Base-by-base conservation (phyloP, 2,329 filamentous ascomycete species). In the Fusarium euwallaceae region DNA sequence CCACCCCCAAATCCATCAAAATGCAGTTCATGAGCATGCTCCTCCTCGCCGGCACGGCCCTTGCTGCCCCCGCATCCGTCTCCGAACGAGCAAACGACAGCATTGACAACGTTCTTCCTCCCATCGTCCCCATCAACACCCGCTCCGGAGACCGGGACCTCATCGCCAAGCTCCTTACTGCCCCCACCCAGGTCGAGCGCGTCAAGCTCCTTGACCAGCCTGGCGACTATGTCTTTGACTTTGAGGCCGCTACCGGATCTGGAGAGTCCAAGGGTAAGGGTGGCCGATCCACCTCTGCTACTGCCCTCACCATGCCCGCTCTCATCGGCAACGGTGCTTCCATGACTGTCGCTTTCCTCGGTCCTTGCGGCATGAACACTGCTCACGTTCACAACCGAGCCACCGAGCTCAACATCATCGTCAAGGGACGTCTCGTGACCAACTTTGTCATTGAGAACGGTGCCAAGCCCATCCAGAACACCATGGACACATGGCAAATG, bases 361-460 rank as follows among this genome's bases (percentile, higher is more conserved):
- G 84, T 20, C 83, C 82, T 32, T 89, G 87, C 78, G 87, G 85
- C 66, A 86, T 89, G 79, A 88, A 87, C 80, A 88, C 85, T 6
- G 84, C 85, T 5, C 87, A 88, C 78, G 82, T 85, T 1, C 87
- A 88, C 77, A 85, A 84, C 61, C 85, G 87, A 45, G 83, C 83
- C 32, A 83, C 84, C n/a, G 86, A 88, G 80, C 82, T 88, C 70
- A 84, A 87, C 64, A 81, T 87, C 67, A 79, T 88, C 65, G 83
- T 85, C 64, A 75, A 85, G 74, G 87, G 86, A 27, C 80, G 80
- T 10, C 80, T 88, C 17, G 81, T 85, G 34, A 85, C 84, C 53
- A 83, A 86, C 70, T 86, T 87, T 74, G 75, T 85, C 6, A 77
- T 83, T 17, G 86, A 87, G 76, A 86, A 86, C 72, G 83, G 83